Percentiles rank a stretch among this genome's conserved stretches.
Evolutionary conservation across 352 stramenopile genomes (phyloP).

Genomic region (Detonula confervacea): DNA sequence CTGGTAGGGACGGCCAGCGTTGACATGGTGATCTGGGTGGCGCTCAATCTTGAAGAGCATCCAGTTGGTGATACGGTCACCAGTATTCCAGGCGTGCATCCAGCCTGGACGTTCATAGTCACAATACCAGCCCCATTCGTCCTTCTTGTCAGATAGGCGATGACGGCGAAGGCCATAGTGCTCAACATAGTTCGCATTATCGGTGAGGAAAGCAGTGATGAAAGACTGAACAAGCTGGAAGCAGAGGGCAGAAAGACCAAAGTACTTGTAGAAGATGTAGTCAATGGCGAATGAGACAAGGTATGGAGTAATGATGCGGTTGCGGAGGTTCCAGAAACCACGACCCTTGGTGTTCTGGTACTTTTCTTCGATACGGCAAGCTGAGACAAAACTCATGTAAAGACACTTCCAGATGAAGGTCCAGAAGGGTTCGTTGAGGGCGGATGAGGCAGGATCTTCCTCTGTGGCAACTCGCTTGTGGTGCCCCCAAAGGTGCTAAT

Average conservation of each 20-base stretch:
- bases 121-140: background rate
- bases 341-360: background rate
- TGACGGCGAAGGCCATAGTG: background rate
- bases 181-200: background rate
- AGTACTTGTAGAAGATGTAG: background rate
- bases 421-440: background rate
- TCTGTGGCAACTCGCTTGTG: background rate
- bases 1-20: background rate
- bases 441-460: background rate
- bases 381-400: background rate
- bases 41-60: background rate
- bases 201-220: background rate
- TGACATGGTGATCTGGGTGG: background rate
- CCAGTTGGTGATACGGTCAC: background rate
- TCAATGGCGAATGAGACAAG: background rate
- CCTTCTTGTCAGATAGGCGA: background rate
- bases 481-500: background rate
- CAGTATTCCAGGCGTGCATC: background rate
- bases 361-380: background rate
- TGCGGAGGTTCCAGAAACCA: background rate
- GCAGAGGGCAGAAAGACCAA: background rate
- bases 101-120: background rate
- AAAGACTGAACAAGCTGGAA: background rate
- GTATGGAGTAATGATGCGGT: background rate
- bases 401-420: background rate